phyloP scores from a whole-genome alignment of 805 yeast species.

The Candida vaughaniae region DNA sequence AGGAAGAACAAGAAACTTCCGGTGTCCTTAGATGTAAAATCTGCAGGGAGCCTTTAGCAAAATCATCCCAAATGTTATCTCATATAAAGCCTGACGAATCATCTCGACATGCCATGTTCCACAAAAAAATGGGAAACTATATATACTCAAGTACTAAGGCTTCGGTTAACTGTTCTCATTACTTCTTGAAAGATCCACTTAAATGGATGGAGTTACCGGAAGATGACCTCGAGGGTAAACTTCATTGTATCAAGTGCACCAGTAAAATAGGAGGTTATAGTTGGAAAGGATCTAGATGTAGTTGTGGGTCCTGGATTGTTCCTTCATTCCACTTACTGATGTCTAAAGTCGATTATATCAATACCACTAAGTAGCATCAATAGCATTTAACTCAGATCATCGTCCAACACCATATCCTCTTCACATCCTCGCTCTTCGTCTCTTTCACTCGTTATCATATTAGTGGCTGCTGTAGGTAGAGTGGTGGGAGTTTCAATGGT shows the following conservation, averaged over 20 bases:
- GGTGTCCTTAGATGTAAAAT: constrained; percentile 66
- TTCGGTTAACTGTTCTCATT: constrained; percentile 71
- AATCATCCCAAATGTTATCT: constrained; percentile 55
- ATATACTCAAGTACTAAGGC: constrained; percentile 59
- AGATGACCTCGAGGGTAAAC: constrained; percentile 75
- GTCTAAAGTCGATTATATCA: constrained; percentile 69
- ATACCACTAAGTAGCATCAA: too few species aligned
- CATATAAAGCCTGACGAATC: constrained; percentile 68
- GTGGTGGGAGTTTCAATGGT: background rate
- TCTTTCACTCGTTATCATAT: background rate
- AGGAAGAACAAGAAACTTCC: constrained; percentile 4
- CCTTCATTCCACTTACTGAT: constrained; percentile 85
- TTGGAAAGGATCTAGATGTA: constrained; percentile 93
- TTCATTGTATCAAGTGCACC: constrained; percentile 69
- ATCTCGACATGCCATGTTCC: constrained; percentile 64
- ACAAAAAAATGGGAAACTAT: constrained; percentile 61
- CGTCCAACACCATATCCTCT: constrained; percentile 47
- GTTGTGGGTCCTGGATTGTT: constrained; percentile 94
- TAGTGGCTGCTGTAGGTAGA: background rate
- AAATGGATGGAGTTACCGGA: constrained; percentile 85
- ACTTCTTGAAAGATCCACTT: constrained; percentile 76
- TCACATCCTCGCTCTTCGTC: constrained; percentile 5
- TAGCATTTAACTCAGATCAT: constrained; percentile 18
- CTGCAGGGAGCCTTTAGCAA: constrained; percentile 73
- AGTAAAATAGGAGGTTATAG: constrained; percentile 87